Evolutionary conservation across 2,329 filamentous ascomycete species (phyloP).

Genomic region (Neofusicoccum ribis): DNA sequence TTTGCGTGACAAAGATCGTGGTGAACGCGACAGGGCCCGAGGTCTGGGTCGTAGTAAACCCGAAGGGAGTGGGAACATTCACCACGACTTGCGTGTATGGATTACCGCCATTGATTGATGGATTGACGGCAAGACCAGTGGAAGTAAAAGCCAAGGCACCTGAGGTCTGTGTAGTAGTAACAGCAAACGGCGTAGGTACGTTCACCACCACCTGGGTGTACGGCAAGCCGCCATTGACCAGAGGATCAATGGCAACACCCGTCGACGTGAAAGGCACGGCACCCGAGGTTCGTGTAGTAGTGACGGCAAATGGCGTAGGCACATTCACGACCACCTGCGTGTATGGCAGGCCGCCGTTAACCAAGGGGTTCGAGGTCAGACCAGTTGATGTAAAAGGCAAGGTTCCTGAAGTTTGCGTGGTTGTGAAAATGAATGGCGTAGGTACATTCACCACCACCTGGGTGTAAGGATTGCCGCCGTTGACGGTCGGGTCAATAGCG

Average conservation of each 20-base stretch:
- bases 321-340: not conserved
- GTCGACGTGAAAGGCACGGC: not conserved
- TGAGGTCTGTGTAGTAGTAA: not conserved
- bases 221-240: not conserved
- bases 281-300: not conserved
- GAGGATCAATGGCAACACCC: no score
- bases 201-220: not conserved
- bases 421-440: not conserved
- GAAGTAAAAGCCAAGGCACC: not conserved
- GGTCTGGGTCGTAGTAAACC: not conserved
- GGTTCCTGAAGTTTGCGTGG: not conserved
- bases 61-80: not conserved
- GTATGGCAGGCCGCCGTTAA: not conserved
- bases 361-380: not conserved
- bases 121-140: not conserved
- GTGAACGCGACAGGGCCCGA: not conserved
- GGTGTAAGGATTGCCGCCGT: not conserved
- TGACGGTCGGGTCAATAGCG: not conserved
- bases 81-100: not conserved
- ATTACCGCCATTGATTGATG: not conserved
- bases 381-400: not conserved
- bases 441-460: not conserved
- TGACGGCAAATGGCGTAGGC: not conserved
- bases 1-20: not conserved
- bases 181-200: not conserved